Evolutionary conservation across 805 yeast species (phyloP).

Genomic region (Candida maltosa): DNA sequence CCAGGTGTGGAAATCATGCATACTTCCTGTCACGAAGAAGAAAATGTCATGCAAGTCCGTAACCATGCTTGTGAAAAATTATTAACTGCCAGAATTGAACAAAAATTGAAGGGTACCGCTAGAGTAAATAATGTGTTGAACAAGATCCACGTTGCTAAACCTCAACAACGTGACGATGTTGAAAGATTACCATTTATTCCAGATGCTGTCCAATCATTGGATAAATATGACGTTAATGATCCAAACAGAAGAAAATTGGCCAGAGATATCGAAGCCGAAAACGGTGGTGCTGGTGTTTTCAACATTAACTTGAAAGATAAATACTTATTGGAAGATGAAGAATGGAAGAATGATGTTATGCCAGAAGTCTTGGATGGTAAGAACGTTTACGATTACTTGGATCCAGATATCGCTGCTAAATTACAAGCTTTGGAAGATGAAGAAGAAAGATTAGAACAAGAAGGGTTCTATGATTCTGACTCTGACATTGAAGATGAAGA

Average conservation of each 20-base stretch:
- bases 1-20: conserved; percentile 91
- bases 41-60: conserved; percentile 91
- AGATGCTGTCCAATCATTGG: conserved; percentile 57
- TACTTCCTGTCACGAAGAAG: conserved; percentile 91
- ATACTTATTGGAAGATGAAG: conserved; percentile 89
- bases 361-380: conserved; percentile 96
- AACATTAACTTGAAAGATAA: conserved; percentile 91
- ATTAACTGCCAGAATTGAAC: conserved; percentile 92
- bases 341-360: conserved; percentile 96
- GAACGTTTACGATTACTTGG: conserved; percentile 96
- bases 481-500: conserved; percentile 53
- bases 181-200: conserved; percentile 82
- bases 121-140: conserved; percentile 85
- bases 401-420: conserved; percentile 91
- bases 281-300: conserved; percentile 99
- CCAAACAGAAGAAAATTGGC: conserved; percentile 81
- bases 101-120: conserved; percentile 89
- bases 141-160: conserved; percentile 92
- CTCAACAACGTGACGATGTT: conserved; percentile 82
- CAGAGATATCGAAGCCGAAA: conserved; percentile 85
- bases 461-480: conserved; percentile 95
- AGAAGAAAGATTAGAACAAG: conserved; percentile 88
- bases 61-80: conserved; percentile 97
- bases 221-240: conserved; percentile 73
- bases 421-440: conserved; percentile 94